These are phyloP conservation scores for Gracilariopsis chorda DNA, from an alignment of 23 red algal genomes.

Conservation along the genomic window DNA sequence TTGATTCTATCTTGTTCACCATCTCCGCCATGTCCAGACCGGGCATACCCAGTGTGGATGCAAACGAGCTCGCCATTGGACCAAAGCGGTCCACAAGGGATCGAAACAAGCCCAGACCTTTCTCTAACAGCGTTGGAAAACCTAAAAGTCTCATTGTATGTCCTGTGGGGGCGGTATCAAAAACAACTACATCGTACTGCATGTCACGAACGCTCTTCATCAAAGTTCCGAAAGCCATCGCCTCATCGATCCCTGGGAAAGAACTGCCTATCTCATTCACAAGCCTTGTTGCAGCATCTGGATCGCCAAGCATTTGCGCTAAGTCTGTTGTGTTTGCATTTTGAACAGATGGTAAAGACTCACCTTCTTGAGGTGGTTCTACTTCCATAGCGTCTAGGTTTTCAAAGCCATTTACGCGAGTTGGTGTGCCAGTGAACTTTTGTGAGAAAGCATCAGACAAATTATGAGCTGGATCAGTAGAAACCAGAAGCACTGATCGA, in stretches of 20 bases:
- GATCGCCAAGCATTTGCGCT: slow-evolving; percentile 13
- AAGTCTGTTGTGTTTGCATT: slow-evolving; percentile 6
- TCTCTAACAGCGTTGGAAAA: slow-evolving; percentile 88
- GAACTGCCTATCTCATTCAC: slow-evolving; percentile 54
- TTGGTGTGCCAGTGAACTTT: slow-evolving; percentile 78
- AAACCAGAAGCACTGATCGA: slow-evolving; percentile 70
- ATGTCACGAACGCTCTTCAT: slow-evolving; percentile 91
- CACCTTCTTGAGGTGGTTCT: slow-evolving; percentile 47
- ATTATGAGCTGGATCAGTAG: slow-evolving; percentile 98
- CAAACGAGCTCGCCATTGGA: slow-evolving; percentile 74
- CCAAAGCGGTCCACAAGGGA: slow-evolving; percentile 73
- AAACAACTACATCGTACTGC: slow-evolving; percentile 85
- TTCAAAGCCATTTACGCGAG: slow-evolving; percentile 53
- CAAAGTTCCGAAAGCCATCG: slow-evolving; percentile 88
- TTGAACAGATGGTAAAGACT: neutral
- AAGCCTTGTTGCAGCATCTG: slow-evolving; percentile 12
- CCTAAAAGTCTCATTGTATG: slow-evolving; percentile 91
- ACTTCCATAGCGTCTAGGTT: slow-evolving; percentile 94
- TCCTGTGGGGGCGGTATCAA: slow-evolving; percentile 97
- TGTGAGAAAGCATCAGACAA: slow-evolving; percentile 93
- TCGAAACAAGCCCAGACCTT: slow-evolving; percentile 63
- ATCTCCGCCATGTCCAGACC: slow-evolving; percentile 38
- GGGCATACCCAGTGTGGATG: slow-evolving; percentile 61
- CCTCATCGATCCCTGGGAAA: slow-evolving; percentile 98
- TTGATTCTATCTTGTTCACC: slow-evolving; percentile 44